A percentile compares a stretch with the other conserved stretches of the same genome.
Conservation (phyloP, 306 rosid genomes). For the Citrullus amarus region DNA sequence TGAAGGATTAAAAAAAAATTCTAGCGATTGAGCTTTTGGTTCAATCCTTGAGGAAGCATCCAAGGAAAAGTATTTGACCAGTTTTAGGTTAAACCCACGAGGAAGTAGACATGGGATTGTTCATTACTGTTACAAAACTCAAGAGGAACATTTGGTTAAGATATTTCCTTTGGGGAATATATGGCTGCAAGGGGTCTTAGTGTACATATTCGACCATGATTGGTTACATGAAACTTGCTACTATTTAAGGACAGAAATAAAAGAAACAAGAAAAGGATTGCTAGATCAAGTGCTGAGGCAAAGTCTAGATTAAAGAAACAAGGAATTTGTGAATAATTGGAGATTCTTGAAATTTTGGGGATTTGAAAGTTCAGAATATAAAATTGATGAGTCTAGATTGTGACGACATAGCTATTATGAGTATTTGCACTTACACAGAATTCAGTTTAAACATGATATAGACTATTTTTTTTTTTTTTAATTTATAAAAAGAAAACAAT, state of each 20-base stretch:
- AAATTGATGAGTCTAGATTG: background rate
- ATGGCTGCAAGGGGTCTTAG: background rate
- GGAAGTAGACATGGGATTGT: background rate
- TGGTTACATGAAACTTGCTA: background rate
- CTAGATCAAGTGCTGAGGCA: background rate
- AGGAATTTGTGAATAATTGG: background rate
- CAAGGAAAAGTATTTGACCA: background rate
- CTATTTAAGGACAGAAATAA: no score
- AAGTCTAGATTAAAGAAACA: background rate
- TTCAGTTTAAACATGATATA: no score
- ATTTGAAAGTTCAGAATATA: background rate
- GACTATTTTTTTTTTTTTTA: no score
- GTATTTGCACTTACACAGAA: no score
- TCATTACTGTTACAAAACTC: background rate
- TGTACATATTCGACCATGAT: background rate
- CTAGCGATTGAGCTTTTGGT: background rate
- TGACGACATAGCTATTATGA: background rate
- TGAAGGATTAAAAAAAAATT: no score
- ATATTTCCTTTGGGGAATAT: background rate
- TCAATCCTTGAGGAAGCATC: background rate
- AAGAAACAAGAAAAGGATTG: background rate
- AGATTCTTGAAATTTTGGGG: background rate
- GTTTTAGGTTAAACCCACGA: background rate
- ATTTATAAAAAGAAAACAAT: background rate
- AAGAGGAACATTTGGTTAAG: background rate